Conservation (phyloP, 768 basidiomycete species). For the Podaxis carcinomalis region DNA sequence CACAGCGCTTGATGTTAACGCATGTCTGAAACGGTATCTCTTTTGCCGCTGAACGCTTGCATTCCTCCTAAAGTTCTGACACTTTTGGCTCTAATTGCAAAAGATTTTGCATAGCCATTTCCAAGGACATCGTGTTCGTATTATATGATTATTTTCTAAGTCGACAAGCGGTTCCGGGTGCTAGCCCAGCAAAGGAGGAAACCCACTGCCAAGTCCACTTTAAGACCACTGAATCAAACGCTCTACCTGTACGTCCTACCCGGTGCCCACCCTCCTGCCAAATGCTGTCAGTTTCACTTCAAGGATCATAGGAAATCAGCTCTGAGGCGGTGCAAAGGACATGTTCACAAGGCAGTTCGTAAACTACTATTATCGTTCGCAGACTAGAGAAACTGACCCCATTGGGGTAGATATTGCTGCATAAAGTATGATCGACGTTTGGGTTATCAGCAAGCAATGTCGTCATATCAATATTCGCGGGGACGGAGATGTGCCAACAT, state of each 20-base stretch:
- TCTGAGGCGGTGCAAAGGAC: neutral
- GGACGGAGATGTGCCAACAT: constrained; percentile 39
- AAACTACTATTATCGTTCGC: neutral
- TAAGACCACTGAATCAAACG: neutral
- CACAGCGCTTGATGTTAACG: neutral
- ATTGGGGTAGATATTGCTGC: constrained; percentile 51
- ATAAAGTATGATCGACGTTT: constrained; percentile 42
- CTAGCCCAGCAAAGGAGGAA: neutral
- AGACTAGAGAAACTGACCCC: constrained; percentile 39
- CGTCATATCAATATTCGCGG: constrained; percentile 36
- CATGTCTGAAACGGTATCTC: neutral
- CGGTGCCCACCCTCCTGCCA: neutral
- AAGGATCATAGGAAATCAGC: neutral
- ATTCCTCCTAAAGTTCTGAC: too few species aligned
- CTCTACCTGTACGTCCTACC: neutral
- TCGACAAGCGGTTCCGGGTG: neutral
- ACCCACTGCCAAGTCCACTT: neutral
- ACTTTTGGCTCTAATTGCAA: neutral
- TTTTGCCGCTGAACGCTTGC: too few species aligned
- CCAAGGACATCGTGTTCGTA: neutral
- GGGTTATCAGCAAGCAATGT: constrained; percentile 62
- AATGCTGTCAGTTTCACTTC: neutral
- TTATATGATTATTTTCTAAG: neutral
- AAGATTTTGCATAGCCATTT: neutral
- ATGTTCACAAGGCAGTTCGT: neutral